Conservation (phyloP, 306 rosid genomes). For the Sophora flavescens region DNA sequence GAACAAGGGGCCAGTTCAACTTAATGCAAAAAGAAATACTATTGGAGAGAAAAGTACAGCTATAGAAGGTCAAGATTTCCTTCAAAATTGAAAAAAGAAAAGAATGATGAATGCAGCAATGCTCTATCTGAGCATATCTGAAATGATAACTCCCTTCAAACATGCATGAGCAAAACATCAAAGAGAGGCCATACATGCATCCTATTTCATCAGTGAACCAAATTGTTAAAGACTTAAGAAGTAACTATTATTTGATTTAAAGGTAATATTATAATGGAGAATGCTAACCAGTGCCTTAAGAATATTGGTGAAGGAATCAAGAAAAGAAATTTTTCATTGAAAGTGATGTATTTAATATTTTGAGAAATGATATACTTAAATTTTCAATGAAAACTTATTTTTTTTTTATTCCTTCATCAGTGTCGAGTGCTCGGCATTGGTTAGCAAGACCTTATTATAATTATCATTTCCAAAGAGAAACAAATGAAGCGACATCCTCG, state of each 20-base stretch:
- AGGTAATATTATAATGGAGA: neutral
- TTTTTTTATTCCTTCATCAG: too few species aligned
- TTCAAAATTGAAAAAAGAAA: neutral
- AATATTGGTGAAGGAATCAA: too few species aligned
- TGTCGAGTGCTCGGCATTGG: too few species aligned
- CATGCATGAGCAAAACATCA: neutral
- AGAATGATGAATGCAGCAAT: conserved; percentile 5
- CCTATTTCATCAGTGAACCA: conserved; percentile 27
- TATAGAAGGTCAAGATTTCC: conserved; percentile 15
- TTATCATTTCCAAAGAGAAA: conserved; percentile 26
- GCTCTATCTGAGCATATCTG: conserved; percentile 10
- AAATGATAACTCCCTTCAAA: conserved; percentile 1
- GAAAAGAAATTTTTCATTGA: too few species aligned
- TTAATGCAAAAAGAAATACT: neutral
- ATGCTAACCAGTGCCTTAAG: too few species aligned
- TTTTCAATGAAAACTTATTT: too few species aligned
- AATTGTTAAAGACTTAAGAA: neutral
- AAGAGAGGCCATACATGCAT: conserved; percentile 19
- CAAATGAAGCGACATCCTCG: neutral
- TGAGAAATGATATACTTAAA: too few species aligned
- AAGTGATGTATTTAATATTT: too few species aligned
- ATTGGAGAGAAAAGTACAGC: neutral
- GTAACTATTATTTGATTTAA: conserved; percentile 6
- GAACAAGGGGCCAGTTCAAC: conserved; percentile 17
- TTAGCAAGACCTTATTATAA: too few species aligned